Base-by-base conservation (phyloP, 805 yeast species). In the Candida koratica region DNA sequence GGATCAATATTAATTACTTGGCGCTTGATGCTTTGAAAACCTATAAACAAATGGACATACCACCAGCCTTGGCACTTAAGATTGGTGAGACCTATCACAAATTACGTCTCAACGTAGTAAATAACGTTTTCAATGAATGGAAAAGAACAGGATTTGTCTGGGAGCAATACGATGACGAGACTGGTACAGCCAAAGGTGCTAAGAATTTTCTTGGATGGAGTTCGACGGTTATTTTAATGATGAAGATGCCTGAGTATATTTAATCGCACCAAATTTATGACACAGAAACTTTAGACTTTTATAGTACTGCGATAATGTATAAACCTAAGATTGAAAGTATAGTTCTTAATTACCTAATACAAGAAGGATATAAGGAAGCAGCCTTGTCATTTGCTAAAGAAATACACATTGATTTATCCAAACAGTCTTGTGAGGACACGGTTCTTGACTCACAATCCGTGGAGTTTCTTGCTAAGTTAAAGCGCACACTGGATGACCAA, bases 171-270 rank as follows among this genome's bases (percentile, higher is more conserved):
- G 80, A 84, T 46, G 90, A 86, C 43, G 53, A 49, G 10, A 77
- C 79, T 6, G 98, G 98, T 1, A 55, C 61, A 2, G 84, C 87
- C 3, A 74, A 75, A 46, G 89, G 97, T 6, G 89, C 90, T 7
- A 81, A 84, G 56, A 90, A 86, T 54, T 93, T 93, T 61, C 68
- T 86, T 27, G 98, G 98, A 2, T 93, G 98, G 98, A 81, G 97
- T 1, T 79, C 95, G 1, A 61, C 87, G 41, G 83, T 84, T 9
- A 76, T 84, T 4, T 67, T 77, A 43, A 84, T 93, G 52, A 83
- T 93, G 90, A 72, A 73, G 37, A 81, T 84, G 93, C 90, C 93
- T 1, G 80, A 74, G 39, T 44, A 34, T n/a, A 42, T 57, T 14
- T 51, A 20, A 20, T 20, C 10, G 23, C 7, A 8, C 23, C 10